Evolutionary conservation across 2,329 filamentous ascomycete species (phyloP), one percentile per base, ranked within the genome.

Genomic region (Mycosphaerella sp.): DNA sequence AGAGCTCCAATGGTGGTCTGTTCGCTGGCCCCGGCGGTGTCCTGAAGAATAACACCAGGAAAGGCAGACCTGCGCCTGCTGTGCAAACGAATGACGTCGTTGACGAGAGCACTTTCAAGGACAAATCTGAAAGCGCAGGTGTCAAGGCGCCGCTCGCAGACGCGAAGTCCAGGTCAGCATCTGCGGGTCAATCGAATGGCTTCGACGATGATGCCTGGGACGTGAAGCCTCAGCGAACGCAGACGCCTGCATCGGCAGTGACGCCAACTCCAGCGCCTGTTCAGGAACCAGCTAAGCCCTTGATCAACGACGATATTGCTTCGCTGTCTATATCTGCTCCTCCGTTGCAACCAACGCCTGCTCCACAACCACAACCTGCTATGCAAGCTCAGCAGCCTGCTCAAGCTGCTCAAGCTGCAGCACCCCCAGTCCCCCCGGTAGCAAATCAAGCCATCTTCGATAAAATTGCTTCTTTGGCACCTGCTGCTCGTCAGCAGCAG

Each of bases 201-300:
- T 97, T 97, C 66, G 93, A 98, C 48, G 93, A 97, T 66, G 89
- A 97, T 74, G 93, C 93, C 7, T 98, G 93, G 93, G 89, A 95
- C 65, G 86, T 95, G 47, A 96, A 96, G 74, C 88, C 89, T 14
- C 81, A 86, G 11, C 86, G 83, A 67, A 80, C 84, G 14, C 62
- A 67, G 44, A 59, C 71, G 48, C 53, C 70, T 60, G 60, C 73
- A 52, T 59, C 72, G 60, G 63, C 74, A 44, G 67, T 76, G 34
- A 62, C 71, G 40, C 45, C 56, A 12, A 40, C 53, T 12, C 45
- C 53, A 9, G 43, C 48, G 11, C 62, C 72, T 59, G 64, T 51
- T 31, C 53, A 75, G 21, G 63, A 71, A 51, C 73, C 70, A 34
- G 70, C 71, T 21, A 69, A 75, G 51, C 77, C 78, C 40, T 72